Conservation (phyloP, 2,329 filamentous ascomycete genomes). For the Apiospora arundinis region DNA sequence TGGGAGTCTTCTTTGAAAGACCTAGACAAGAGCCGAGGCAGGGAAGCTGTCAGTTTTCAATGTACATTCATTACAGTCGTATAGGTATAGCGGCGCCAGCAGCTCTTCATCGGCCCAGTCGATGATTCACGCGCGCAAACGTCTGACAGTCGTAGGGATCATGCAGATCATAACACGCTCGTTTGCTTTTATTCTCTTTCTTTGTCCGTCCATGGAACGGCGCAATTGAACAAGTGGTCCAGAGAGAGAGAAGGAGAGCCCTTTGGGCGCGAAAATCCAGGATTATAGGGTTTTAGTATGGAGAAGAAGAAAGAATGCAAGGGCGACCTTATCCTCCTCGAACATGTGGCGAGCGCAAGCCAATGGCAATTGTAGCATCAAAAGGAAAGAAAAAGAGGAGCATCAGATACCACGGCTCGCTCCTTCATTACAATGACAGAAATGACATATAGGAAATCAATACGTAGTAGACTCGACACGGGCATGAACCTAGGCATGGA, state of each 20-base stretch:
- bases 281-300: constrained; percentile 24
- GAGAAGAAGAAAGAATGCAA: constrained; percentile 25
- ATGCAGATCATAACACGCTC: constrained; percentile 7
- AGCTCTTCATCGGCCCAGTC: constrained; percentile 18
- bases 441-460: constrained; percentile 15
- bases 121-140: constrained; percentile 17
- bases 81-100: background rate
- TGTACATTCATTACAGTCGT: constrained; percentile 6
- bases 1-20: constrained; percentile 49
- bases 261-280: constrained; percentile 19
- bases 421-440: constrained; percentile 14
- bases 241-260: background rate
- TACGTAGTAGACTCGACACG: constrained; percentile 17
- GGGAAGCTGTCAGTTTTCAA: constrained; percentile 41
- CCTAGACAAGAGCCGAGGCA: constrained; percentile 36
- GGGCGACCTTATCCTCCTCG: constrained; percentile 4
- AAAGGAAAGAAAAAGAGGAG: constrained; percentile 18
- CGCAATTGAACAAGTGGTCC: background rate
- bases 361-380: background rate
- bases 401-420: background rate
- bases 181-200: constrained; percentile 4
- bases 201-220: constrained; percentile 12
- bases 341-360: constrained; percentile 12
- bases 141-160: constrained; percentile 11
- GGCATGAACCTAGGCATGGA: constrained; percentile 14